Conservation (phyloP, 2,329 filamentous ascomycete species). For the Metarhizium guizhouense region DNA sequence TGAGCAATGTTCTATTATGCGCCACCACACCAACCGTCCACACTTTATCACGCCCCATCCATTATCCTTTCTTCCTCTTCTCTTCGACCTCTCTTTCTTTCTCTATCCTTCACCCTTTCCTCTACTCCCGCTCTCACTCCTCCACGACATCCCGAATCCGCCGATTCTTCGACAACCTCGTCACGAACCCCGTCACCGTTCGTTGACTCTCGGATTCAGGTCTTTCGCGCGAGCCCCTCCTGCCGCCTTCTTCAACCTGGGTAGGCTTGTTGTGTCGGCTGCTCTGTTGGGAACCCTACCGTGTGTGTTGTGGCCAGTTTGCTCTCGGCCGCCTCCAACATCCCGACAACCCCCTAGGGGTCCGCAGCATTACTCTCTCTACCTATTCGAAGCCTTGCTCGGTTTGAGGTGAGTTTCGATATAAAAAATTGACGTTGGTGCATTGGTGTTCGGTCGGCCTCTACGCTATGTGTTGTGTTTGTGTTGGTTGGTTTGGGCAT, state of each 20-base stretch:
- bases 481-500: neutral
- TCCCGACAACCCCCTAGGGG: slow-evolving; percentile 6
- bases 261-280: slow-evolving; percentile 16
- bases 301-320: slow-evolving; percentile 7
- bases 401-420: slow-evolving; percentile 1
- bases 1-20: neutral
- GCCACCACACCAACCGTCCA: neutral
- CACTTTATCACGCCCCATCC: neutral
- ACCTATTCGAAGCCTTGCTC: neutral
- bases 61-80: neutral
- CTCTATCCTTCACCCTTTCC: neutral
- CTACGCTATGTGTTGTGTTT: neutral
- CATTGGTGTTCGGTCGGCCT: neutral
- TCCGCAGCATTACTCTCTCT: slow-evolving; percentile 1
- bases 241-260: slow-evolving; percentile 11
- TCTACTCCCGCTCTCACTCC: slow-evolving; percentile 11
- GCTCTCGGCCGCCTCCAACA: slow-evolving; percentile 8
- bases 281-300: slow-evolving; percentile 9
- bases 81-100: slow-evolving; percentile 6
- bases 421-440: neutral
- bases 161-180: slow-evolving; percentile 24
- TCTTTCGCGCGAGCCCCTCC: slow-evolving; percentile 21
- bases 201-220: slow-evolving; percentile 16
- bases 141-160: slow-evolving; percentile 28
- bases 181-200: slow-evolving; percentile 20